phyloP scores from a whole-genome alignment of 805 yeast genomes.

The Jamesozyma spencerorum region DNA sequence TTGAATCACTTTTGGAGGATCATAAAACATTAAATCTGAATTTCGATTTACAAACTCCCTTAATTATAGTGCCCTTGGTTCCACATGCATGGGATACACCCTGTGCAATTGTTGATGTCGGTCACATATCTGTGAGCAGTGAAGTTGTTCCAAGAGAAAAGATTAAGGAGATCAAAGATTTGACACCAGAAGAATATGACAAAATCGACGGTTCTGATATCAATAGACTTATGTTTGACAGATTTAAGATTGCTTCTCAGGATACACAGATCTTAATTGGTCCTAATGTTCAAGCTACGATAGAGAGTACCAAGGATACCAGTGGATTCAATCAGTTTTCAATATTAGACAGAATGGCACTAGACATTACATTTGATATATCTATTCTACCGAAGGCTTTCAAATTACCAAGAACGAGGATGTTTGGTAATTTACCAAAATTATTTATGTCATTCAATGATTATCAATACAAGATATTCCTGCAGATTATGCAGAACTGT shows the following conservation, averaged over 20 bases:
- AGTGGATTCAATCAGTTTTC: conserved; percentile 36
- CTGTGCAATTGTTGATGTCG: conserved; percentile 89
- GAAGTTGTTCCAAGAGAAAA: conserved; percentile 66
- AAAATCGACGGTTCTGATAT: conserved; percentile 37
- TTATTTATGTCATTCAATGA: conserved; percentile 71
- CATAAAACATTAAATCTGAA: conserved; percentile 83
- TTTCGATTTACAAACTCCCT: conserved; percentile 88
- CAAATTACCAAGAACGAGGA: conserved; percentile 59
- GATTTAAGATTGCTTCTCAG: conserved; percentile 63
- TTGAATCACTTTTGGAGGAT: conserved; percentile 88
- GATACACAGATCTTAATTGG: conserved; percentile 89
- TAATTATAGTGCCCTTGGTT: conserved; percentile 77
- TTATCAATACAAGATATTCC: conserved; percentile 78
- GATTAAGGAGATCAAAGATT: conserved; percentile 58
- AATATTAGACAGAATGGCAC: conserved; percentile 65
- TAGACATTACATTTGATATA: conserved; percentile 66
- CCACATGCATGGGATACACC: conserved; percentile 75
- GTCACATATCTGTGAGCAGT: conserved; percentile 78
- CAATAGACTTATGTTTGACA: conserved; percentile 80
- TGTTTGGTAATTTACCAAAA: conserved; percentile 69
- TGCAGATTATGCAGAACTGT: conserved; percentile 63
- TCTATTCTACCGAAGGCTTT: conserved; percentile 79
- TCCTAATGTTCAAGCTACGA: conserved; percentile 65
- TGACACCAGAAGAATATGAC: conserved; percentile 64
- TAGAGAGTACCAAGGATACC: conserved; percentile 53